Evolutionary conservation across 345 rosid species (phyloP).

Genomic region (Mercurialis annua): DNA sequence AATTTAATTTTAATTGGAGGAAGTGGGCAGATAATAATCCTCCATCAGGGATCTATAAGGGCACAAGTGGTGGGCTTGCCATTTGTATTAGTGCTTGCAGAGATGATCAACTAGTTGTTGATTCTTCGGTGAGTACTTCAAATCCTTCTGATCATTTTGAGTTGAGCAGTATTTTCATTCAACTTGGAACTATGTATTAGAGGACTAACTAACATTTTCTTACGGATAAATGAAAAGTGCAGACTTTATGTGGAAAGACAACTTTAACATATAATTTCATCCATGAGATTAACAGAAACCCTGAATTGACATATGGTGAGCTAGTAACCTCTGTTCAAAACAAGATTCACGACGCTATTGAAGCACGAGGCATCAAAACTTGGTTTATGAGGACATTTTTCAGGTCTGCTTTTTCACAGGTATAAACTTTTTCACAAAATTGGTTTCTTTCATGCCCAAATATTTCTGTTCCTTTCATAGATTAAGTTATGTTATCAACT

Average conservation of each 20-base stretch:
- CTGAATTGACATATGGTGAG: slow-evolving; percentile 32
- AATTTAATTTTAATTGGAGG: not conserved
- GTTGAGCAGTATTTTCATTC: no score
- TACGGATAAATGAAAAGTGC: not conserved
- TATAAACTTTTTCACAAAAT: slow-evolving; percentile 2
- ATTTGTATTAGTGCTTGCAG: slow-evolving; percentile 52
- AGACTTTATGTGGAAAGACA: slow-evolving; percentile 35
- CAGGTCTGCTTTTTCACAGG: slow-evolving; percentile 34
- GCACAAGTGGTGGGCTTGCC: slow-evolving; percentile 52
- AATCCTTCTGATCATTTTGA: no score
- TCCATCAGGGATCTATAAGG: slow-evolving; percentile 38
- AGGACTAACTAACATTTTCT: no score
- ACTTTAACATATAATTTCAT: slow-evolving; percentile 41
- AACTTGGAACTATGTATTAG: not conserved
- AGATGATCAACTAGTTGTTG: slow-evolving; percentile 41
- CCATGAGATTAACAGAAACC: slow-evolving; percentile 14
- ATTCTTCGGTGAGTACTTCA: slow-evolving; percentile 40
- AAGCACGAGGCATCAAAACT: slow-evolving; percentile 22
- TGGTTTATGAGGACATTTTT: slow-evolving; percentile 26
- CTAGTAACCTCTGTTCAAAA: slow-evolving; percentile 27
- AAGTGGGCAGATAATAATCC: slow-evolving; percentile 23
- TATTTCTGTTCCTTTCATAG: not conserved
- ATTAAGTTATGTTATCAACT: no score
- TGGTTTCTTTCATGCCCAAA: not conserved
- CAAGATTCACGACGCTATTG: slow-evolving; percentile 29